These are phyloP conservation scores for Ceratocystis huliohia DNA, from an alignment of 2,329 filamentous ascomycete species.

Conservation along the genomic window DNA sequence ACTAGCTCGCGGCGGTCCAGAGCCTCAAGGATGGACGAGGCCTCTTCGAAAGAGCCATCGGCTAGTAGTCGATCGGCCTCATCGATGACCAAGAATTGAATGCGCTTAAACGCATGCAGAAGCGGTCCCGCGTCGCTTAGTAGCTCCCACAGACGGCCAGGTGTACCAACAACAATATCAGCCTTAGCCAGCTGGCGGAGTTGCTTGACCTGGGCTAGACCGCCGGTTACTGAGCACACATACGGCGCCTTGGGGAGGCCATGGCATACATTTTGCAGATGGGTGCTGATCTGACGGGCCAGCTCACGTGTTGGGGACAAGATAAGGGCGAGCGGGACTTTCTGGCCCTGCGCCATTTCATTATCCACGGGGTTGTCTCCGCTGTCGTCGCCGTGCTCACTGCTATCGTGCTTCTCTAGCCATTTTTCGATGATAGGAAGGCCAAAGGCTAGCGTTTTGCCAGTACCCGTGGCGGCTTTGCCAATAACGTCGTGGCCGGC, in stretches of 20 bases:
- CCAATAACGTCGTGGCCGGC: constrained; percentile 83
- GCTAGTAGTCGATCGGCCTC: constrained; percentile 88
- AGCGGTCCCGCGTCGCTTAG: constrained; percentile 62
- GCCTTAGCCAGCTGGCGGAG: constrained; percentile 70
- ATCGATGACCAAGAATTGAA: constrained; percentile 78
- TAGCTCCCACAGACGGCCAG: constrained; percentile 88
- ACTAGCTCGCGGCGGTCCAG: constrained; percentile 54
- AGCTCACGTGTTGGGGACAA: constrained; percentile 86
- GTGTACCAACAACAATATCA: constrained; percentile 87
- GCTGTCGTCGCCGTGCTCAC: constrained; percentile 5
- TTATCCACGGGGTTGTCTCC: constrained; percentile 24
- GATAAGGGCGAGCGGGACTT: constrained; percentile 59
- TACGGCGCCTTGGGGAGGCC: constrained; percentile 49
- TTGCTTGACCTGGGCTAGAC: constrained; percentile 89
- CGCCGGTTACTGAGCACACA: constrained; percentile 83
- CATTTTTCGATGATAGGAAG: constrained; percentile 85
- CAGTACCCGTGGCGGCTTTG: constrained; percentile 91
- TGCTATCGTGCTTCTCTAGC: constrained; percentile 36
- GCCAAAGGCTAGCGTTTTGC: constrained; percentile 89
- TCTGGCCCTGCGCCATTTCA: constrained; percentile 25
- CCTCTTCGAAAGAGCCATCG: constrained; percentile 89
- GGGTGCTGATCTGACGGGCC: constrained; percentile 78
- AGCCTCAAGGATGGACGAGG: constrained; percentile 71
- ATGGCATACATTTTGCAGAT: constrained; percentile 62
- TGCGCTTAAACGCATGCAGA: constrained; percentile 55